Evolutionary conservation across 1,284 basidiomycete species (phyloP).

Genomic region (Cutaneotrichosporon sp.): DNA sequence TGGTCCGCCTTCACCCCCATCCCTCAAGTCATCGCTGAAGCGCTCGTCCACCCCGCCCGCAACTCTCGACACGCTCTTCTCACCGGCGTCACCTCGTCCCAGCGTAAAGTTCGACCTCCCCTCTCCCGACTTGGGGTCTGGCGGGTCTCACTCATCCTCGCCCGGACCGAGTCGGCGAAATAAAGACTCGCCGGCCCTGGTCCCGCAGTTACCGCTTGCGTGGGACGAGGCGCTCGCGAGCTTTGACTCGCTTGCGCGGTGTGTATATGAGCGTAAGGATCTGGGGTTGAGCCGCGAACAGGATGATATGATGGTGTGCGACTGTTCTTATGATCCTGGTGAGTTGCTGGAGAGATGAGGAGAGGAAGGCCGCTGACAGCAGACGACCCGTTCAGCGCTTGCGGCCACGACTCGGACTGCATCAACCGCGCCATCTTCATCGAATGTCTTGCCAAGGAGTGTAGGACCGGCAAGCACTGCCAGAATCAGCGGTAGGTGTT

Average conservation of each 20-base stretch:
- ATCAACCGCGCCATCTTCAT: constrained; percentile 98
- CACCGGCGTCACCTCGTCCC: constrained; percentile 6
- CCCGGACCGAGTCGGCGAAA: constrained; percentile 6
- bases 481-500: constrained; percentile 82
- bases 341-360: constrained; percentile 52
- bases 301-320: constrained; percentile 89
- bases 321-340: constrained; percentile 77
- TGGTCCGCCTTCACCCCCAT: not conserved
- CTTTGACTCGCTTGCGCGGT: constrained; percentile 72
- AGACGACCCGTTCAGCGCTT: constrained; percentile 66
- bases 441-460: constrained; percentile 86
- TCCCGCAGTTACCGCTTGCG: constrained; percentile 73
- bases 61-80: constrained; percentile 9
- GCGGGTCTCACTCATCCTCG: constrained; percentile 3
- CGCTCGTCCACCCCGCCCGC: not conserved
- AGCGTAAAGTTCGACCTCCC: constrained; percentile 11
- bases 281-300: constrained; percentile 83
- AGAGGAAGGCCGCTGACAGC: constrained; percentile 17
- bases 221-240: constrained; percentile 69
- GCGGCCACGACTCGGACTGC: constrained; percentile 86
- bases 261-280: constrained; percentile 83
- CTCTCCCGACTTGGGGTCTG: not conserved
- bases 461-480: constrained; percentile 77
- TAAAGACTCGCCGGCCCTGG: constrained; percentile 54
- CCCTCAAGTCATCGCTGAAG: not conserved